Evolutionary conservation across 192 early-diverging fungal genomes (phyloP).

Genomic region (Neocallimastix lanati): DNA sequence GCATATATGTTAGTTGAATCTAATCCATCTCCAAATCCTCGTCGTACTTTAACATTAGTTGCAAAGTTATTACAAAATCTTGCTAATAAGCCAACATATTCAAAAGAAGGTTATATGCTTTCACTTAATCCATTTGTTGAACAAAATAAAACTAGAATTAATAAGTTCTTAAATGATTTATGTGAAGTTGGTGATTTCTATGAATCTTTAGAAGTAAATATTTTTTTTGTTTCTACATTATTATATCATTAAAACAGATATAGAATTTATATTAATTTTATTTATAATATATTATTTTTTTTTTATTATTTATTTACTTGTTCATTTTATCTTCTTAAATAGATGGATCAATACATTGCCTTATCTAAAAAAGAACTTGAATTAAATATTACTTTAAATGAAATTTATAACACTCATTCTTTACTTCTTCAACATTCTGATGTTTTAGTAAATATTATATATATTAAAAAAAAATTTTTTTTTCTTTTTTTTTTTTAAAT

Average conservation of each 20-base stretch:
- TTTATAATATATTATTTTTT: no score
- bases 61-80: slow-evolving; percentile 92
- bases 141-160: slow-evolving; percentile 63
- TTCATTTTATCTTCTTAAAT: no score
- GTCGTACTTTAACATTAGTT: slow-evolving; percentile 77
- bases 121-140: slow-evolving; percentile 80
- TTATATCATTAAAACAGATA: no score
- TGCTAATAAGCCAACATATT: slow-evolving; percentile 78
- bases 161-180: slow-evolving; percentile 73
- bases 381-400: slow-evolving; percentile 79
- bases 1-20: slow-evolving; percentile 83
- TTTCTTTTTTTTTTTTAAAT: not conserved
- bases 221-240: not conserved
- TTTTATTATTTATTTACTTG: no score
- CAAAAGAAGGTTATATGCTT: slow-evolving; percentile 84
- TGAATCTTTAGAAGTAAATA: slow-evolving; percentile 56
- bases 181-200: slow-evolving; percentile 92
- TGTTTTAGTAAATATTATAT: slow-evolving; percentile 22
- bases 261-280: no score
- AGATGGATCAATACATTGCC: slow-evolving; percentile 95
- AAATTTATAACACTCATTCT: slow-evolving; percentile 82
- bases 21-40: slow-evolving; percentile 55
- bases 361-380: slow-evolving; percentile 80
- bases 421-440: slow-evolving; percentile 68
- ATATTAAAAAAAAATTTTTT: no score